These are phyloP conservation scores for Dioszegia crocea DNA, from an alignment of 768 basidiomycete species.

Conservation along the genomic window DNA sequence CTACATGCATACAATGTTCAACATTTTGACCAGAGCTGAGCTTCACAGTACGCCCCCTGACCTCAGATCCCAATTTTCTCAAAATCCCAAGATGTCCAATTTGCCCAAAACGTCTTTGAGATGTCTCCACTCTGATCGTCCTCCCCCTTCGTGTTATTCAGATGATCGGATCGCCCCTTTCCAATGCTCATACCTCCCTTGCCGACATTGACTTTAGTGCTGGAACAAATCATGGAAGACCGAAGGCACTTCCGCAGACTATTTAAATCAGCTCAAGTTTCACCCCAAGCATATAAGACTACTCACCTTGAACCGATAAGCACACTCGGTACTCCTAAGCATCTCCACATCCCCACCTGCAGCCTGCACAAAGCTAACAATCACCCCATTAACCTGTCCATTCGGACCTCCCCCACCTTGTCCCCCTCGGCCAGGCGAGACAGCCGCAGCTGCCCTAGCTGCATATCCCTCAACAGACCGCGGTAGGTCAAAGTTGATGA, in stretches of 20 bases:
- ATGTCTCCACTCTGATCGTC: too few species aligned
- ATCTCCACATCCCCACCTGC: constrained; percentile 98
- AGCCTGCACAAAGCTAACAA: constrained; percentile 95
- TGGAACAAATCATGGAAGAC: constrained; percentile 45
- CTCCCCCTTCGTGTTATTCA: neutral
- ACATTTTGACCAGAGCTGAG: neutral
- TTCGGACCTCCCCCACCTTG: constrained; percentile 4
- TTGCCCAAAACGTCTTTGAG: neutral
- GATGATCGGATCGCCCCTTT: too few species aligned
- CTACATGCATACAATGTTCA: constrained; percentile 10
- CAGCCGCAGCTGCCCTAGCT: constrained; percentile 59
- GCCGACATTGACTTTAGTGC: constrained; percentile 2
- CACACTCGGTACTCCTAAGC: constrained; percentile 96
- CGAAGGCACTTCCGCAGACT: constrained; percentile 42
- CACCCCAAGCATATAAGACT: neutral
- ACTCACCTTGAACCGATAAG: constrained; percentile 60
- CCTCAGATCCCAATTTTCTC: neutral
- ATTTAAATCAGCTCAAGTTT: neutral
- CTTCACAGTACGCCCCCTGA: neutral
- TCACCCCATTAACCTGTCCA: constrained; percentile 66
- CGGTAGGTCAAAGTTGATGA: constrained; percentile 81
- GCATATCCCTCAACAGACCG: constrained; percentile 86
- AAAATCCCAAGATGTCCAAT: neutral
- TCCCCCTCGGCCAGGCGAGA: constrained; percentile 13
- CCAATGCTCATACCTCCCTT: neutral